Evolutionary conservation across 495 filamentous ascomycete species (phyloP).

Genomic region (Penicillium taxi): DNA sequence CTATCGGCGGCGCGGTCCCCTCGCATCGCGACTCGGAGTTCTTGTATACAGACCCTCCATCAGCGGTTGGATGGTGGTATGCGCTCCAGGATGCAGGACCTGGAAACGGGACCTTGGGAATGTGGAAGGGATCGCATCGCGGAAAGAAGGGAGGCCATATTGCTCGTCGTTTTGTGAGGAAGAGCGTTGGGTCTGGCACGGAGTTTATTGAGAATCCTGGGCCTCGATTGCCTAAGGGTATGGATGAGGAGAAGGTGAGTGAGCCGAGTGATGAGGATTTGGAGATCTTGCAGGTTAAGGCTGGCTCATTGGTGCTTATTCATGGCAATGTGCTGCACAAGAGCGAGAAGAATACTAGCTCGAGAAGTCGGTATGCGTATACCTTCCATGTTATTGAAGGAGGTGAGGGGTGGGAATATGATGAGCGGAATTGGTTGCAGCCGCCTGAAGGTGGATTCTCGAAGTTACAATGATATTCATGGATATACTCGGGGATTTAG

Average conservation of each 20-base stretch:
- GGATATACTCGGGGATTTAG: too few species aligned
- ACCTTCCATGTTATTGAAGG: conserved; percentile 97
- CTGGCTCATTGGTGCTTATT: conserved; percentile 83
- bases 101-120: conserved; percentile 82
- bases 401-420: conserved; percentile 61
- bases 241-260: conserved; percentile 27
- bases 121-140: conserved; percentile 71
- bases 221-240: conserved; percentile 36
- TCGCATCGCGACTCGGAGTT: conserved; percentile 90
- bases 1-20: conserved; percentile 82
- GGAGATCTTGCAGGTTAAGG: conserved; percentile 70
- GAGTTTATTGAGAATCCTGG: conserved; percentile 48
- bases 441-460: conserved; percentile 72
- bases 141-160: conserved; percentile 41
- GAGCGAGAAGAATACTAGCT: conserved; percentile 83
- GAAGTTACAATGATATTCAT: conserved; percentile 34
- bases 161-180: conserved; percentile 65
- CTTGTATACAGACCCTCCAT: conserved; percentile 83
- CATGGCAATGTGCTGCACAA: conserved; percentile 96
- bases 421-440: conserved; percentile 88
- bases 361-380: conserved; percentile 85
- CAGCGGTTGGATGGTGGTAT: conserved; percentile 91
- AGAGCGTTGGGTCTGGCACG: conserved; percentile 41
- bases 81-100: conserved; percentile 83
- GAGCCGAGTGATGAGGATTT: conserved; percentile 48